Conservation (phyloP, 208 protist genomes). For the Leishmania tarentolae region DNA sequence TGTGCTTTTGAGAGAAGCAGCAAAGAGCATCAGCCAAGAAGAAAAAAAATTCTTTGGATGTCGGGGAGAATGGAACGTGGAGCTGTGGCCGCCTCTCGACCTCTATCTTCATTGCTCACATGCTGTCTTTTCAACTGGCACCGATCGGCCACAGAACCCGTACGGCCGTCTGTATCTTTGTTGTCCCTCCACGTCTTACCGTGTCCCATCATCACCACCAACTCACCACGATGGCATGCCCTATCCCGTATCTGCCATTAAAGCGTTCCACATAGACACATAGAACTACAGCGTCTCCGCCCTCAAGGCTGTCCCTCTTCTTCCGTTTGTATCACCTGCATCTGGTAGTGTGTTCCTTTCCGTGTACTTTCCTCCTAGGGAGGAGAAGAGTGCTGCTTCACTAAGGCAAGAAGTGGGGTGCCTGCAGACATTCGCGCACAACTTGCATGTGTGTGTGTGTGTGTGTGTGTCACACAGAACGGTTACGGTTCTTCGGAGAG, state of each 20-base stretch:
- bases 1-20: not conserved
- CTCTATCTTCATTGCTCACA: not conserved
- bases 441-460: not conserved
- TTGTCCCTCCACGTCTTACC: not conserved
- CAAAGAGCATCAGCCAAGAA: not conserved
- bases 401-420: not conserved
- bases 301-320: constrained; percentile 3
- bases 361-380: not conserved
- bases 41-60: not conserved
- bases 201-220: not conserved
- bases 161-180: not conserved
- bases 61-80: not conserved
- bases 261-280: not conserved
- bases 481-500: constrained; percentile 33
- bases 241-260: not conserved
- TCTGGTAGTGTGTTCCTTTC: not conserved
- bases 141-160: not conserved
- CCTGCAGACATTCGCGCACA: not conserved
- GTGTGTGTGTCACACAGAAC: not conserved
- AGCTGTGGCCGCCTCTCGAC: not conserved
- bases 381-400: not conserved
- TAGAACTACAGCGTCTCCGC: not conserved
- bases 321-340: not conserved
- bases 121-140: not conserved
- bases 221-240: not conserved